Evolutionary conservation across 2,329 filamentous ascomycete genomes (phyloP).

Genomic region (Xylariaceae sp.): DNA sequence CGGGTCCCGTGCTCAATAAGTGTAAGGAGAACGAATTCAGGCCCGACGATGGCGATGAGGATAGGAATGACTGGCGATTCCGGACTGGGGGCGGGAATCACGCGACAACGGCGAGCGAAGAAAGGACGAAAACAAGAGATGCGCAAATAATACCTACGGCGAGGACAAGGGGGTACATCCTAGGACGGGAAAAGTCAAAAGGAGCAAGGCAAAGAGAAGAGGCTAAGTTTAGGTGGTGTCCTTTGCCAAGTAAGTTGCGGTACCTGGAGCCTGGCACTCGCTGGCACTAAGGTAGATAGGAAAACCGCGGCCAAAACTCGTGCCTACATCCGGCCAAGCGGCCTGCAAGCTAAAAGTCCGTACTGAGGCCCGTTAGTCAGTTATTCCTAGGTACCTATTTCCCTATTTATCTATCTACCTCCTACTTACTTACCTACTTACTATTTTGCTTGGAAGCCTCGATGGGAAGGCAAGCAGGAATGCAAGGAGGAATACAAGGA

Average conservation of each 20-base stretch:
- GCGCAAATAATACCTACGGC: conserved; percentile 1
- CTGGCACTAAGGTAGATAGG: neutral
- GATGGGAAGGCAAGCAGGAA: neutral
- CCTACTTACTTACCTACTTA: neutral
- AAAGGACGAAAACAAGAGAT: conserved; percentile 5
- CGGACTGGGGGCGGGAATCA: conserved; percentile 3
- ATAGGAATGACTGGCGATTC: neutral
- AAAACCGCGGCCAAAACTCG: neutral
- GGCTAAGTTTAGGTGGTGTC: neutral
- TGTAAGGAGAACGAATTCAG: neutral
- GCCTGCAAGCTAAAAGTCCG: neutral
- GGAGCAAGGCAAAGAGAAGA: neutral
- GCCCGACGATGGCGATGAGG: neutral
- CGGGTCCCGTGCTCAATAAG: conserved; percentile 1
- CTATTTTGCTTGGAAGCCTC: neutral
- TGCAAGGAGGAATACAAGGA: neutral
- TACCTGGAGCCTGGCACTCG: neutral
- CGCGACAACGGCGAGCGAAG: conserved; percentile 7
- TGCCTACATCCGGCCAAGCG: neutral
- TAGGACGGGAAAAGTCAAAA: conserved; percentile 7
- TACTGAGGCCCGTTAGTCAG: neutral
- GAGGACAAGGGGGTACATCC: conserved; percentile 7
- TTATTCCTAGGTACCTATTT: too few species aligned
- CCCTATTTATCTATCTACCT: neutral
- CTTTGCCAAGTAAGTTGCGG: conserved; percentile 6